Evolutionary conservation across 2,329 filamentous ascomycete genomes (phyloP).

Genomic region (Colletotrichum tamarilloi): DNA sequence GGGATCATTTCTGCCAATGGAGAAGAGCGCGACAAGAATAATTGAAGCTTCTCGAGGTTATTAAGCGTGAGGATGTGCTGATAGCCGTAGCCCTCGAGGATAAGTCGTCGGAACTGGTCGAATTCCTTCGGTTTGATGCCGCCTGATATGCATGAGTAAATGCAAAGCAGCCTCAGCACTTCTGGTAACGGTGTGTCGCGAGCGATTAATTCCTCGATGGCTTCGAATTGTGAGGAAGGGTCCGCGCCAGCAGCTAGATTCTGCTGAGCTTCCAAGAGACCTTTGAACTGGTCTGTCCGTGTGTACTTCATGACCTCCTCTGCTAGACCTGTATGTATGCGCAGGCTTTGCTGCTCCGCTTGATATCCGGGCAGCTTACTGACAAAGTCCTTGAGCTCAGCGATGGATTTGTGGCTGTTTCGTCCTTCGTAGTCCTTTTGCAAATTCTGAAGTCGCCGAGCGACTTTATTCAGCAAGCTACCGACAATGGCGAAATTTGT

Average conservation of each 20-base stretch:
- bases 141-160: constrained; percentile 90
- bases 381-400: constrained; percentile 93
- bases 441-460: constrained; percentile 83
- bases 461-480: constrained; percentile 87
- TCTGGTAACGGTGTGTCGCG: constrained; percentile 84
- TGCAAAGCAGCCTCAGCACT: constrained; percentile 85
- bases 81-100: constrained; percentile 93
- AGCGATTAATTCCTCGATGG: constrained; percentile 94
- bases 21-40: constrained; percentile 82
- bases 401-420: constrained; percentile 86
- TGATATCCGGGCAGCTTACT: constrained; percentile 91
- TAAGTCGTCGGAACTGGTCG: constrained; percentile 87
- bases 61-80: constrained; percentile 93
- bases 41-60: constrained; percentile 87
- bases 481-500: constrained; percentile 97
- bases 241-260: constrained; percentile 93
- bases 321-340: constrained; percentile 89
- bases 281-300: constrained; percentile 87
- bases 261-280: constrained; percentile 92
- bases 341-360: constrained; percentile 91
- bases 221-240: constrained; percentile 87
- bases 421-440: constrained; percentile 89
- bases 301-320: constrained; percentile 97
- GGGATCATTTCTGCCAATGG: constrained; percentile 85
- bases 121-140: constrained; percentile 90